These are phyloP conservation scores for Vanrija humicola DNA, from an alignment of 1,284 basidiomycete genomes.

Conservation along the genomic window DNA sequence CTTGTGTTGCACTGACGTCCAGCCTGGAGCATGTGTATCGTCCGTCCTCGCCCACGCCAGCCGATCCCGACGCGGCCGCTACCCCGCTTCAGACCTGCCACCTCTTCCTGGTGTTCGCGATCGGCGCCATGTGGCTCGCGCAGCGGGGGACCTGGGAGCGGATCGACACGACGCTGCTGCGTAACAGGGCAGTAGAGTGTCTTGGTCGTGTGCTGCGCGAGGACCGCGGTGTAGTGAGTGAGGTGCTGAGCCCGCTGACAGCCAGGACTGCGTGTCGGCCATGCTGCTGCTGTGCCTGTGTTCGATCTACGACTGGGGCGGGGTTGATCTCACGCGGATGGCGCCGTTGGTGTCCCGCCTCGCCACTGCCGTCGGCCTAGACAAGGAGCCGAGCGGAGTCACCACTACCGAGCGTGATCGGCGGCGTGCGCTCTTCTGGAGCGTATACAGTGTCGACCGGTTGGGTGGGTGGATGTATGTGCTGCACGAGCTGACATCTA, in stretches of 20 bases:
- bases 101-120: slow-evolving; percentile 2
- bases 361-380: neutral
- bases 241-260: neutral
- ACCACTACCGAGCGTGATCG: slow-evolving; percentile 4
- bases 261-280: slow-evolving; percentile 1
- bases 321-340: neutral
- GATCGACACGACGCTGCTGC: slow-evolving; percentile 8
- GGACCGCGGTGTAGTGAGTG: slow-evolving; percentile 6
- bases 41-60: too few species aligned
- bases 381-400: neutral
- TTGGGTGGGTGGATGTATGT: neutral
- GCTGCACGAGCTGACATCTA: neutral
- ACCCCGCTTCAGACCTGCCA: slow-evolving; percentile 9
- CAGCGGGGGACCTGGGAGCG: neutral
- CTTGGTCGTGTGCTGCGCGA: slow-evolving; percentile 2
- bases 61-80: neutral
- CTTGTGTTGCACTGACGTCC: neutral
- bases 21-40: slow-evolving; percentile 8
- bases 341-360: neutral
- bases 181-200: slow-evolving; percentile 1
- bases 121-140: slow-evolving; percentile 2
- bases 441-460: slow-evolving; percentile 1
- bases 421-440: slow-evolving; percentile 6
- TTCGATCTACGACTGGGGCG: slow-evolving; percentile 9
- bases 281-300: slow-evolving; percentile 3